These are phyloP conservation scores for Saccharata proteae DNA, from an alignment of 2,329 filamentous ascomycete genomes.

Conservation along the genomic window DNA sequence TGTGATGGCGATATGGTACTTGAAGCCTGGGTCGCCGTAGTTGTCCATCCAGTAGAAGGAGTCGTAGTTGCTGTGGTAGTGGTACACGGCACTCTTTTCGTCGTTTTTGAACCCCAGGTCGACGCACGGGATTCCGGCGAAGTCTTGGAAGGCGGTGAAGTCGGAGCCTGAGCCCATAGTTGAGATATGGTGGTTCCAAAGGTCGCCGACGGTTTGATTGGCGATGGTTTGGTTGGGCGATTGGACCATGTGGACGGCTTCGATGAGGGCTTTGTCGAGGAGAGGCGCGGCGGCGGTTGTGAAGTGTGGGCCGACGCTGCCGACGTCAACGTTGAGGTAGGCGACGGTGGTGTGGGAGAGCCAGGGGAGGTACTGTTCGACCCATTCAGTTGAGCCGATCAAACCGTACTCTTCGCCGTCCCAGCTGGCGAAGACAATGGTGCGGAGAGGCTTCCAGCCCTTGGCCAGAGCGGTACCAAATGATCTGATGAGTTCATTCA, in stretches of 20 bases:
- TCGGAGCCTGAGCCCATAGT: conserved; percentile 43
- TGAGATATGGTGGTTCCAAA: conserved; percentile 42
- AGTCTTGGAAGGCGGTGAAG: conserved; percentile 42
- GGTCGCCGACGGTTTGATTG: conserved; percentile 58
- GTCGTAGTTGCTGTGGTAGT: conserved; percentile 79
- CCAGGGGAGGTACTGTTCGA: conserved; percentile 81
- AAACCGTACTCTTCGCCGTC: conserved; percentile 69
- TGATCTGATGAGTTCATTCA: conserved; percentile 67
- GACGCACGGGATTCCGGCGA: conserved; percentile 36
- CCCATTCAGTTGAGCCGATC: conserved; percentile 82
- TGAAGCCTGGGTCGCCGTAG: conserved; percentile 54
- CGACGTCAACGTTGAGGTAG: conserved; percentile 79
- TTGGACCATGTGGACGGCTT: conserved; percentile 37
- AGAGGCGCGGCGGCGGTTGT: conserved; percentile 57
- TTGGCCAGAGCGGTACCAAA: conserved; percentile 59
- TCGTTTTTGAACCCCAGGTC: conserved; percentile 33
- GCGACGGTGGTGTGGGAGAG: conserved; percentile 60
- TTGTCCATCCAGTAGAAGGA: conserved; percentile 73
- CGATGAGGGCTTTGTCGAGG: conserved; percentile 59
- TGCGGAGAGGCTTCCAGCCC: conserved; percentile 77
- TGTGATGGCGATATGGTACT: conserved; percentile 43
- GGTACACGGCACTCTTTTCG: conserved; percentile 43
- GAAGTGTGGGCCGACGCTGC: conserved; percentile 54
- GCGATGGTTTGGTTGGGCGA: conserved; percentile 57
- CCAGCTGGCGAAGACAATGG: conserved; percentile 73